Evolutionary conservation across 306 rosid genomes (phyloP), one percentile per base, ranked within the genome.

Genomic region (Malus sieversii): DNA sequence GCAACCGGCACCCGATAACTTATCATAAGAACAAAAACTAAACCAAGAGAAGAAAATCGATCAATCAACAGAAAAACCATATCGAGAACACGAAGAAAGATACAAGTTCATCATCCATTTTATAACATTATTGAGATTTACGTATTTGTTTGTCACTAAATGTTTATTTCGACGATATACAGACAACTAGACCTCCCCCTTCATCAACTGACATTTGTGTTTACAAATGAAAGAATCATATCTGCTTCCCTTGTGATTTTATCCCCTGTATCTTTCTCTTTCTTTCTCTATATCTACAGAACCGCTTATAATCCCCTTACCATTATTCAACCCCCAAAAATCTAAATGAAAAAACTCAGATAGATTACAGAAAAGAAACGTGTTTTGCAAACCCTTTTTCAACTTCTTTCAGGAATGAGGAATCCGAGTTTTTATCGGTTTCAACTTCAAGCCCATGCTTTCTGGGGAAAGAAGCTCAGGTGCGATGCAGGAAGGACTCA

Each of bases 391-490:
- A 35, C 51, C 73, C 57, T 63, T 57, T 75, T 78, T 70, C 75
- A 63, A 44, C 63, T 63, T 70, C 72, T 70, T 57, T 84, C 64
- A 72, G 86, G 75, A 64, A 78, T 15, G 53, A 35, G 93, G 77
- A 59, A 87, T 86, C 77, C 96, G 84, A 40, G 97, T 95, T 84
- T 86, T 92, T 70, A 95, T 95, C 13, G 97, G 99, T 81, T 95
- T 95, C 88, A 95, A 84, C 89, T 95, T 95, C 91, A 95, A 85
- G 44, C 99, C 97, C 99, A 95, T 95, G 75, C 99, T 95, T 87
- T 92, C 99, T 2, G 99, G 99, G 12, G 99, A 84, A 74, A 84
- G 91, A 78, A 95, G 99, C 88, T 95, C 97, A 0, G 97, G 97
- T 45, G 97, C 84, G 5, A 95, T 95, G 90, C 92, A 90, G 64